These are phyloP conservation scores for Komagataella phaffii DNA, from an alignment of 805 yeast genomes.

Conservation along the genomic window DNA sequence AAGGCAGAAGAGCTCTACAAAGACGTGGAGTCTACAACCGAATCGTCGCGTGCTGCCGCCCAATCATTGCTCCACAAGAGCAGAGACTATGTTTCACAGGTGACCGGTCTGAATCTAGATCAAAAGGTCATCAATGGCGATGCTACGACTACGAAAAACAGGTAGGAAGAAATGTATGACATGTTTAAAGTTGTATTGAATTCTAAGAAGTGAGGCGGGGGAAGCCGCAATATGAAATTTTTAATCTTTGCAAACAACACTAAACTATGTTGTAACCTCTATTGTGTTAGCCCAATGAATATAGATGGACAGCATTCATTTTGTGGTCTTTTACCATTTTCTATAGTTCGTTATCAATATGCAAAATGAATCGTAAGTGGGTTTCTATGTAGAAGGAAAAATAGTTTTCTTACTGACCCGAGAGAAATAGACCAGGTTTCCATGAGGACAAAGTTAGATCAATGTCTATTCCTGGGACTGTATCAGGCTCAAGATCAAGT, in stretches of 20 bases:
- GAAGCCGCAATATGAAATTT: neutral
- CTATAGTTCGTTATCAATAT: neutral
- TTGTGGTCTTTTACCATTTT: neutral
- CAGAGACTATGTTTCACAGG: slow-evolving; percentile 30
- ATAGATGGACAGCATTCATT: neutral
- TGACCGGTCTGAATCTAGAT: slow-evolving; percentile 59
- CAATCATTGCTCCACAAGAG: slow-evolving; percentile 20
- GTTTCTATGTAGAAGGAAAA: neutral
- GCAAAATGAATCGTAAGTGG: neutral
- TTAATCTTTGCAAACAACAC: neutral
- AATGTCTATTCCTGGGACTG: neutral
- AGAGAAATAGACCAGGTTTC: neutral
- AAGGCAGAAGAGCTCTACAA: slow-evolving; percentile 30
- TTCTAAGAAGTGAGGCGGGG: neutral
- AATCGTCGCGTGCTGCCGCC: slow-evolving; percentile 10
- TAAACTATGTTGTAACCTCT: neutral
- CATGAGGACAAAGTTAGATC: neutral
- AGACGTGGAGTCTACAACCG: slow-evolving; percentile 28
- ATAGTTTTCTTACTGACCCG: neutral
- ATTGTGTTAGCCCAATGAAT: neutral
- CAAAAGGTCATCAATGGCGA: slow-evolving; percentile 35
- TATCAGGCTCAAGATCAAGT: neutral
- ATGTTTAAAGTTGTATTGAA: neutral
- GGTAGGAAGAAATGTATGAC: neutral
- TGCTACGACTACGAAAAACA: neutral